Evolutionary conservation across 2,329 filamentous ascomycete species (phyloP), one percentile per base, ranked within the genome.

Genomic region (Paraphaeosphaeria sporulosa): DNA sequence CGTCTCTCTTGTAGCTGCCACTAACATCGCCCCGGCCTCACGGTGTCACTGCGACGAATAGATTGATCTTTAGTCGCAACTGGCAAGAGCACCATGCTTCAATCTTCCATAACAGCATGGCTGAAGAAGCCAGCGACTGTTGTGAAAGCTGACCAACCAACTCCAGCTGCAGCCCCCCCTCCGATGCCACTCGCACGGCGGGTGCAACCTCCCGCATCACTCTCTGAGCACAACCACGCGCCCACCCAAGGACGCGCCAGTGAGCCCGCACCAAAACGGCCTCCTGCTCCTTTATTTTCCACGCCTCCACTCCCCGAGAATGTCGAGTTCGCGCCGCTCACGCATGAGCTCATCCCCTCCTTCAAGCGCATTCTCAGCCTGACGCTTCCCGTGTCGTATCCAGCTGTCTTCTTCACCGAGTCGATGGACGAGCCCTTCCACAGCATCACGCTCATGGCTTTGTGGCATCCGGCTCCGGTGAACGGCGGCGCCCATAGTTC

Each of bases 341-440:
- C 80, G n/a, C 79, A 81, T 38, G 79, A 80, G 25, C 83, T 87
- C 68, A 79, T 89, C 40, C 81, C 83, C 21, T 82, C 83, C 8
- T 81, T 88, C 71, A 85, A 83, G 67, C 84, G 84, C 19, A 83
- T 89, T 32, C 88, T 85, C 53, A 79, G 82, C 56, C 76, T 88
- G 4, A 81, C 88, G 1, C 80, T 90, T 1, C 87, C 87, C 7
- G 85, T 89, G 58, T 82, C 85, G 55, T 90, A 90, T 69, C 83
- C 85, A 3, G 81, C 84, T 49, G 82, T 80, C 19, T 89, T 89
- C 80, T 90, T 87, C 78, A 83, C 81, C 21, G 85, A 87, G 60
- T 87, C 83, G 43, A 80, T 88, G 71, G 81, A 83, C 2, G 86
- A 89, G 58, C 79, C 82, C 2, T 72, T 84, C 47, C 78, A 81